These are phyloP conservation scores for Trichocladium uniseriatum DNA, from an alignment of 495 filamentous ascomycete genomes.

Conservation along the genomic window DNA sequence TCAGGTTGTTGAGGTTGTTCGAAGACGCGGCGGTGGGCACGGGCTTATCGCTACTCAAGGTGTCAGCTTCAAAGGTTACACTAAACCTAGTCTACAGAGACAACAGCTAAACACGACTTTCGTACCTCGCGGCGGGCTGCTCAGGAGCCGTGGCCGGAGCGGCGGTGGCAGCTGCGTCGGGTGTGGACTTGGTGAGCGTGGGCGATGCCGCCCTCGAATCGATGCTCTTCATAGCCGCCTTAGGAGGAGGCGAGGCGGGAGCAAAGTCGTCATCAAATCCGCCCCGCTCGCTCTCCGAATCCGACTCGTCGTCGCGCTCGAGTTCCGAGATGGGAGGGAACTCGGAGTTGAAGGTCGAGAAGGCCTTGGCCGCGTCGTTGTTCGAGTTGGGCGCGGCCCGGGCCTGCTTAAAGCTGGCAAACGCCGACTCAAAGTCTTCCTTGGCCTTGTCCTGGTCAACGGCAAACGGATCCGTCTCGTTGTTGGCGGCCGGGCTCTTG, in stretches of 20 bases:
- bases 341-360: slow-evolving; percentile 50
- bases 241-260: slow-evolving; percentile 52
- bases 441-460: slow-evolving; percentile 53
- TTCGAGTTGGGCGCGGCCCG: slow-evolving; percentile 7
- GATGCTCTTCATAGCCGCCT: slow-evolving; percentile 23
- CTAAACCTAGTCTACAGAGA: not conserved
- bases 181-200: slow-evolving; percentile 13
- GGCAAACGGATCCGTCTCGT: slow-evolving; percentile 44
- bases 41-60: slow-evolving; percentile 21
- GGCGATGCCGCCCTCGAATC: slow-evolving; percentile 21
- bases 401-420: slow-evolving; percentile 48
- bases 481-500: slow-evolving; percentile 8
- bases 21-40: slow-evolving; percentile 14
- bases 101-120: not conserved
- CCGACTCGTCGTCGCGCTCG: slow-evolving; percentile 61
- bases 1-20: slow-evolving; percentile 10
- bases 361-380: slow-evolving; percentile 32
- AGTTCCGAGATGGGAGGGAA: slow-evolving; percentile 92
- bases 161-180: slow-evolving; percentile 5
- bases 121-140: slow-evolving; percentile 22
- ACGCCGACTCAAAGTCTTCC: slow-evolving; percentile 69
- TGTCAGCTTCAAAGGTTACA: slow-evolving; percentile 4
- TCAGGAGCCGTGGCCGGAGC: slow-evolving; percentile 15
- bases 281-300: slow-evolving; percentile 64
- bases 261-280: slow-evolving; percentile 93